Evolutionary conservation across 2,329 filamentous ascomycete genomes (phyloP).

Genomic region (Xylariaceae sp.): DNA sequence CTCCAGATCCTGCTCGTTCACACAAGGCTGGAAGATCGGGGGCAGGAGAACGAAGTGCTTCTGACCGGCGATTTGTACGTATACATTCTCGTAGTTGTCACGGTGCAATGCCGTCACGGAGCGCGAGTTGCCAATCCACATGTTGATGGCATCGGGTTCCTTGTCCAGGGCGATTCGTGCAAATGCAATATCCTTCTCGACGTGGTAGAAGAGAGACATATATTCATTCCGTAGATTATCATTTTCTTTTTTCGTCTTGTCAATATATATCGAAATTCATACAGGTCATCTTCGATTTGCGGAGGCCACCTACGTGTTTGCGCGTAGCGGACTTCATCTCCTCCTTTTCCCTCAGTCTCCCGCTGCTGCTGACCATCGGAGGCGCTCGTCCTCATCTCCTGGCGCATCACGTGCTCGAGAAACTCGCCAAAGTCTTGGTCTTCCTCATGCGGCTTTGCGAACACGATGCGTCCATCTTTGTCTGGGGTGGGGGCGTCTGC

Average conservation of each 20-base stretch:
- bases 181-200: conserved; percentile 62
- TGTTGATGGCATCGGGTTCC: conserved; percentile 68
- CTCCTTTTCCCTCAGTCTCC: conserved; percentile 17
- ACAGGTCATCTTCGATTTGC: background rate
- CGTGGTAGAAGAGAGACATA: conserved; percentile 53
- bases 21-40: conserved; percentile 63
- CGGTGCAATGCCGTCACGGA: conserved; percentile 70
- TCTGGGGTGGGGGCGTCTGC: conserved; percentile 49
- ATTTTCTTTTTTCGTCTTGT: conserved; percentile 52
- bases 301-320: conserved; percentile 58
- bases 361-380: conserved; percentile 16
- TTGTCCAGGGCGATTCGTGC: conserved; percentile 62
- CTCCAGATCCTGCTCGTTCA: conserved; percentile 56
- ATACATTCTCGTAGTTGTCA: conserved; percentile 82
- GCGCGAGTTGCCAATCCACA: conserved; percentile 73
- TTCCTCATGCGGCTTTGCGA: conserved; percentile 69
- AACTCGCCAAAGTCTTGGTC: conserved; percentile 58
- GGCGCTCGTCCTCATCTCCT: conserved; percentile 41
- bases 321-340: conserved; percentile 59
- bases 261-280: background rate
- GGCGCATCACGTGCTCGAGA: conserved; percentile 53
- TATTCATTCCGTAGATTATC: conserved; percentile 77
- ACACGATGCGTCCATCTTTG: conserved; percentile 39
- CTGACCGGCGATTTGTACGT: conserved; percentile 65
- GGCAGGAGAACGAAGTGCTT: conserved; percentile 74